Base-by-base conservation (phyloP, 2,329 filamentous ascomycete genomes). In the Xylariales sp. region DNA sequence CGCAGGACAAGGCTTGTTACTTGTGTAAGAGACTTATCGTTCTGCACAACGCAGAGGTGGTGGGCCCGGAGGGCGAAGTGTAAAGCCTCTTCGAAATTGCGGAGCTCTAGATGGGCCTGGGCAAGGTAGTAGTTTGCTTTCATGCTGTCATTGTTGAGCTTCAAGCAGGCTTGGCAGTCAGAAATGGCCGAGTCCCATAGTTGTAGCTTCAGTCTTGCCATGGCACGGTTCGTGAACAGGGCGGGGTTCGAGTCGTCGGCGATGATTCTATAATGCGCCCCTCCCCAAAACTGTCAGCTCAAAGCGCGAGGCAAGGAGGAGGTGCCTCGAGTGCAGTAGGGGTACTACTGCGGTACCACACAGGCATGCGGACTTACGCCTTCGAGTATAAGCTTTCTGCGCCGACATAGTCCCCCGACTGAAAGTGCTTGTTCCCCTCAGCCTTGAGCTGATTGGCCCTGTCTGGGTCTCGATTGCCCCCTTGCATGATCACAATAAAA, bases 201-300 rank as follows among this genome's bases (percentile, higher is more conserved):
- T 43, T 74, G 66, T 16, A 95, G 74, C 62, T 85, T 86, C 41
- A 93, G 70, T 28, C 89, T 79, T 4, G 85, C 81, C 65, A 95
- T 85, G 36, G 89, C 87, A 38, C 90, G 86, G 65, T 96, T 97
- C 27, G 88, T 91, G 65, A 89, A 96, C 35, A 95, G 75, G 20
- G 84, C 71, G 2, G 85, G 78, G 16, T 36, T 29, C 19, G 28
- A 5, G 27, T 33, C 23, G 31, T 23, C 23, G 10, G 25, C 18
- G 12, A 38, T 33, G 27, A 41, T 29, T 15, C 29, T 24, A 17
- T 37, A 23, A 15, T 15, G 8, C 23, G 8, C 8, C 8, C n/a
- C n/a, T 25, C n/a, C 23, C n/a, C n/a, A n/a, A n/a, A n/a, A n/a
- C n/a, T n/a, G n/a, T n/a, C 23, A 25, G 8, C 23, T 20, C 30